Conservation (phyloP, 805 yeast species). For the Pichia exigua region DNA sequence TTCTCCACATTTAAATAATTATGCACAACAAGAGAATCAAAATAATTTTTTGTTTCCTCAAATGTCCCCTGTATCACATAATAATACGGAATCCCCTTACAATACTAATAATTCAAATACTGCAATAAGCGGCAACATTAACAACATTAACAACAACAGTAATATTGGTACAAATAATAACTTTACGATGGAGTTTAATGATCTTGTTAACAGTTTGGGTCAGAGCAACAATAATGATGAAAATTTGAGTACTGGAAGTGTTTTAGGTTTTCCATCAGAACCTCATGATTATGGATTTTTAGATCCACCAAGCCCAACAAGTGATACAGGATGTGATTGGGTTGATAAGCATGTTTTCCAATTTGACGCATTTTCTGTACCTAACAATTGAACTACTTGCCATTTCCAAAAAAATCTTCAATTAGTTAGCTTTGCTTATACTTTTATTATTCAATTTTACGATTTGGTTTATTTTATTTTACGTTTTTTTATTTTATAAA, state of each 20-base stretch:
- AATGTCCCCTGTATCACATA: not conserved
- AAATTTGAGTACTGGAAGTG: not conserved
- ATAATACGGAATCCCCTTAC: not conserved
- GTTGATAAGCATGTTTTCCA: conserved; percentile 41
- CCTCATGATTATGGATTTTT: conserved; percentile 12
- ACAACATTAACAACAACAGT: not conserved
- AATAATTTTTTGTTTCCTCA: not conserved
- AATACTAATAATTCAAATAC: not conserved
- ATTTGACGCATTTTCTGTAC: conserved; percentile 24
- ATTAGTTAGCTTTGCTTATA: not conserved
- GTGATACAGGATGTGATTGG: conserved; percentile 54
- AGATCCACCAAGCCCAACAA: conserved; percentile 20
- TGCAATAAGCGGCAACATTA: not conserved
- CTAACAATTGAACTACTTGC: not conserved
- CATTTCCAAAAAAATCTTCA: not conserved
- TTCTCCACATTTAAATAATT: not conserved
- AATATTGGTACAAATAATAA: not conserved
- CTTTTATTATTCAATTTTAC: not conserved
- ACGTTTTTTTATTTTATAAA: not conserved
- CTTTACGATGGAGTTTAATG: conserved; percentile 8
- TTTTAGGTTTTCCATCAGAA: conserved; percentile 1
- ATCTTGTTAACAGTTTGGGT: conserved; percentile 6
- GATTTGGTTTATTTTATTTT: not conserved
- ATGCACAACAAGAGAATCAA: not conserved
- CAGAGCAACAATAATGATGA: not conserved